phyloP scores from a whole-genome alignment of 2,329 filamentous ascomycete genomes.

The Emmonsia crescens region DNA sequence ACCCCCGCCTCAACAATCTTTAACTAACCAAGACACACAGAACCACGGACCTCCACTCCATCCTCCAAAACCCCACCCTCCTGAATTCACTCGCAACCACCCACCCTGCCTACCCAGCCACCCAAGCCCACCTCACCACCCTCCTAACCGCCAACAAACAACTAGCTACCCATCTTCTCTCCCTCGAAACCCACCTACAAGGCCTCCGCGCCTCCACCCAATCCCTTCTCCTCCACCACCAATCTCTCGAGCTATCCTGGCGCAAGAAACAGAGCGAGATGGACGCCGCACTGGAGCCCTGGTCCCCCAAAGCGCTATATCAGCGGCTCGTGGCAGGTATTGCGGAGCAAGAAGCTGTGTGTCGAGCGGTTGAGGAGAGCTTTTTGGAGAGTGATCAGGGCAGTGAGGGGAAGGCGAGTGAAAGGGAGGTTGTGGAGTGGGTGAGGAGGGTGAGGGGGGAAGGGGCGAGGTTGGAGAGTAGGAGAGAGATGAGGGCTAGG shows the following conservation, averaged over 20 bases:
- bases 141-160: slow-evolving; percentile 62
- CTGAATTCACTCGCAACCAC: slow-evolving; percentile 65
- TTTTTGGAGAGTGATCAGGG: slow-evolving; percentile 57
- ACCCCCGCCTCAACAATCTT: slow-evolving; percentile 8
- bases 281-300: slow-evolving; percentile 72
- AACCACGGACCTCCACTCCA: slow-evolving; percentile 53
- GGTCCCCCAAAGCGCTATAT: slow-evolving; percentile 78
- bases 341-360: slow-evolving; percentile 71
- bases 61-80: slow-evolving; percentile 59
- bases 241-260: slow-evolving; percentile 88
- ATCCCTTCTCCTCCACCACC: slow-evolving; percentile 68
- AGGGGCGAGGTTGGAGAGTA: slow-evolving; percentile 64
- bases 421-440: slow-evolving; percentile 80
- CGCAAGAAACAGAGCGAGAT: slow-evolving; percentile 78
- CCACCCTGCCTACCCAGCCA: slow-evolving; percentile 60
- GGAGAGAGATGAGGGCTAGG: slow-evolving; percentile 76
- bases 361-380: slow-evolving; percentile 78
- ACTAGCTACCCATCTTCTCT: slow-evolving; percentile 44
- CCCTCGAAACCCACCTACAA: slow-evolving; percentile 39
- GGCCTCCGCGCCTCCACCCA: slow-evolving; percentile 57
- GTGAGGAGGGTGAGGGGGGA: slow-evolving; percentile 70
- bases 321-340: slow-evolving; percentile 66
- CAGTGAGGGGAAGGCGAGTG: slow-evolving; percentile 35
- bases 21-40: slow-evolving; percentile 15
- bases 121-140: slow-evolving; percentile 52